Evolutionary conservation across 345 rosid species (phyloP).

Genomic region (Murraya paniculata): DNA sequence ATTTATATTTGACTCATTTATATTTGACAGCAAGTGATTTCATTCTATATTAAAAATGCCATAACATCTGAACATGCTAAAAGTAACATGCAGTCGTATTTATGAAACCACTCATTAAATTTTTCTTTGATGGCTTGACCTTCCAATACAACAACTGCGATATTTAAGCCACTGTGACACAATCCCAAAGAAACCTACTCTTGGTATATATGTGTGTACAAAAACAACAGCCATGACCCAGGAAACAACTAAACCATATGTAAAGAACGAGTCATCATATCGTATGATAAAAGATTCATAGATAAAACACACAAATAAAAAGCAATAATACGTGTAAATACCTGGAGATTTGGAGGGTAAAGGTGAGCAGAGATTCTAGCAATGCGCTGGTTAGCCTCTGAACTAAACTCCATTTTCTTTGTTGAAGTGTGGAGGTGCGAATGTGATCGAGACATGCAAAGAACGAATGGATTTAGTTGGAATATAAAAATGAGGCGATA

Average conservation of each 20-base stretch:
- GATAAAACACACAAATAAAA: not conserved
- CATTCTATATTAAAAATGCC: too few species aligned
- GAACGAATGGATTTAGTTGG: slow-evolving; percentile 11
- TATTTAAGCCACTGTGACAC: too few species aligned
- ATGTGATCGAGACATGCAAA: slow-evolving; percentile 3
- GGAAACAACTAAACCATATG: not conserved
- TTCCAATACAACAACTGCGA: too few species aligned
- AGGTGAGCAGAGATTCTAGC: slow-evolving; percentile 68
- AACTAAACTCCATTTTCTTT: slow-evolving; percentile 43
- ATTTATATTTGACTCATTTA: too few species aligned
- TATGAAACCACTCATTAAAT: too few species aligned
- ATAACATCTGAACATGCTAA: too few species aligned
- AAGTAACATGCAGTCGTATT: too few species aligned
- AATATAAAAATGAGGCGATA: slow-evolving; percentile 23
- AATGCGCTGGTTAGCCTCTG: slow-evolving; percentile 51
- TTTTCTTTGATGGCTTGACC: too few species aligned
- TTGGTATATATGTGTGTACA: too few species aligned
- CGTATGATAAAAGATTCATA: not conserved
- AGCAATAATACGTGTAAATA: not conserved
- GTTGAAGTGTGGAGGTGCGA: not conserved
- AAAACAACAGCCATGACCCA: not conserved
- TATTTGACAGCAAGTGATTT: too few species aligned
- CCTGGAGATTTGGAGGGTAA: slow-evolving; percentile 54
- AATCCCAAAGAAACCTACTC: too few species aligned
- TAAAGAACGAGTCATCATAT: not conserved